These are phyloP conservation scores for Cordyceps pruinosa DNA, from an alignment of 2,329 filamentous ascomycete species.

Conservation along the genomic window DNA sequence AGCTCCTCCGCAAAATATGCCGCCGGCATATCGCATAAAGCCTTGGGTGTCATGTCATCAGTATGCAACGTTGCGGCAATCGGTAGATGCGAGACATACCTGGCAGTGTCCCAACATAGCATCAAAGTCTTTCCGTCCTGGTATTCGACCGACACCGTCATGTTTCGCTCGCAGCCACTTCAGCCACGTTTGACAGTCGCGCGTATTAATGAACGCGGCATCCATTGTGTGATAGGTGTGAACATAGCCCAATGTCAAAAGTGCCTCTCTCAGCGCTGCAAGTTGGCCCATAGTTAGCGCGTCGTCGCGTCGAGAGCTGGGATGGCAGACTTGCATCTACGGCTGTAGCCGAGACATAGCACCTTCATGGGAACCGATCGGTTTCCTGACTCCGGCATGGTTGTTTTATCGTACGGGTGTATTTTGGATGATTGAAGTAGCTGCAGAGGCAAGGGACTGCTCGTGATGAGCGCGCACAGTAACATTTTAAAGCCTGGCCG, in stretches of 20 bases:
- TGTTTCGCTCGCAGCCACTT: constrained; percentile 6
- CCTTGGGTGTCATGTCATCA: neutral
- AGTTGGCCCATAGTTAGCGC: neutral
- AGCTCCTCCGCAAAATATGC: constrained; percentile 10
- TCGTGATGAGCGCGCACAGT: neutral
- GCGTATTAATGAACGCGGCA: neutral
- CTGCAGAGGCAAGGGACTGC: too few species aligned
- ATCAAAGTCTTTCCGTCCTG: constrained; percentile 8
- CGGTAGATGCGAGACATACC: neutral
- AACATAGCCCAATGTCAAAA: neutral
- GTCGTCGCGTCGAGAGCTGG: neutral
- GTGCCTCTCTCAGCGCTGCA: constrained; percentile 5
- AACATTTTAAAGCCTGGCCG: neutral
- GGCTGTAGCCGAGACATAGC: constrained; percentile 10
- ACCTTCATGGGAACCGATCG: constrained; percentile 8
- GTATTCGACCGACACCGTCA: constrained; percentile 3
- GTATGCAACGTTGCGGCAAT: neutral
- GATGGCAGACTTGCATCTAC: neutral
- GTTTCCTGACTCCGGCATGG: neutral
- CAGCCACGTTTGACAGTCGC: constrained; percentile 4
- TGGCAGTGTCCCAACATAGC: constrained; percentile 1
- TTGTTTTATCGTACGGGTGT: neutral
- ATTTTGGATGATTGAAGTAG: neutral
- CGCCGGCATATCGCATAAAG: constrained; percentile 6
- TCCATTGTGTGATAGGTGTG: constrained; percentile 11